Evolutionary conservation across 495 filamentous ascomycete species (phyloP), one percentile per base, ranked within the genome.

Genomic region (Aspergillus sparsus): DNA sequence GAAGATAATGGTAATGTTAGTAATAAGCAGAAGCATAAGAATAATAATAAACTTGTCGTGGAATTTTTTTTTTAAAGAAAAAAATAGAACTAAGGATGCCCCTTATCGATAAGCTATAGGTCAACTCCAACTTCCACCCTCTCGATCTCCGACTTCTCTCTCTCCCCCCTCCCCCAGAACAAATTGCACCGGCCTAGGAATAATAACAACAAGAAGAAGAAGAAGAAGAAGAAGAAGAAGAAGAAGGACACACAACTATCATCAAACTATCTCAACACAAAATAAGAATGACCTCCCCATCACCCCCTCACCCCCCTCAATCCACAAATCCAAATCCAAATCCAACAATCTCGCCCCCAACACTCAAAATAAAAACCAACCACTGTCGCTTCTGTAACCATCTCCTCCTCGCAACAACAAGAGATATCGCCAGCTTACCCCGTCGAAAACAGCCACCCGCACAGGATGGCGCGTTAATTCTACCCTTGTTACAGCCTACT

Each of bases 301-400:
- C 53, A 18, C 35, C 31, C 8, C 35, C 49, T 31, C 34, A 37
- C 27, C 13, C 31, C 3, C 44, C 12, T 11, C 60, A 3, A 27
- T 27, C 21, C 21, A 27, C 37, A 27, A 15, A 47, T 21, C 50
- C 47, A 53, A 41, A 18, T 49, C 57, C n/a, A 53, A 49, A 36
- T 57, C 57, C 57, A 53, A 21, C 46, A 60, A 27, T 3, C 21
- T 16, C 37, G 18, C 31, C 15, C 34, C 45, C 16, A 53, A 12
- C 31, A n/a, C 9, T 9, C 42, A 18, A 46, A 33, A 78, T 85
- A 64, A 76, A 79, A 67, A 89, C 87, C 52, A 87, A 89, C 78
- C 89, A 92, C 77, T 90, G 88, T 80, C 77, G 73, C 42, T 81
- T 86, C 78, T 92, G 89, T 81, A 84, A 77, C 44, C 82, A 87